Evolutionary conservation across 2,329 filamentous ascomycete species (phyloP), one percentile per base, ranked within the genome.

Genomic region (Hypoxylon sp.): DNA sequence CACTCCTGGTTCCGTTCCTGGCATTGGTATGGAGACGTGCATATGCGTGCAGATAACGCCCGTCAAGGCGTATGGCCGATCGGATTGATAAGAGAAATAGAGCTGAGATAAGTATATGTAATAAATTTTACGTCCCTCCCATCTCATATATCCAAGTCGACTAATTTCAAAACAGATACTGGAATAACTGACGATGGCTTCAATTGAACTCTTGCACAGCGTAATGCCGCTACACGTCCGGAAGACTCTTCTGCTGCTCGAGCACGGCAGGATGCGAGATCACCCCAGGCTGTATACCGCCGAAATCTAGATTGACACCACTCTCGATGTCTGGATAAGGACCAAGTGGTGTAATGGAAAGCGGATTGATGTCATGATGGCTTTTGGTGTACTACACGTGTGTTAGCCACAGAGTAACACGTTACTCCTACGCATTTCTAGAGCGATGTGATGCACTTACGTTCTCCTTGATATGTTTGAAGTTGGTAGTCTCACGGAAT

Each of bases 381-480:
- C 77, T 81, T 69, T 86, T 87, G 8, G 82, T 71, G 52, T 73
- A 74, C 63, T 65, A 12, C 8, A 21, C 19, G 13, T 19, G 17
- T 15, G 27, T 50, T 31, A 52, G 44, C 30, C 20, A 29, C 31
- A 12, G 6, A 16, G 17, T 34, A 20, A 15, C 6, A 8, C 7
- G 5, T 27, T 23, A 2, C 25, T 30, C 16, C 19, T n/a, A 11
- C 20, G 12, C 13, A 27, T 5, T 26, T 8, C 4, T 6, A 7
- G 13, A 35, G 9, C 9, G 5, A 15, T 30, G 5, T 4, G 15
- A 26, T 27, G 5, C 9, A 59, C 63, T 59, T 26, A 65, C 62
- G 56, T 84, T 87, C 65, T 88, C 84, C 69, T 88, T 88, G 65
- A 88, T 88, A 61, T 88, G 84, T 55, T 70, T 78, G 57, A 88